Percentiles rank a stretch among this genome's conserved stretches.
phyloP scores from a whole-genome alignment of 208 protist genomes.

The Trypanosoma melophagium region DNA sequence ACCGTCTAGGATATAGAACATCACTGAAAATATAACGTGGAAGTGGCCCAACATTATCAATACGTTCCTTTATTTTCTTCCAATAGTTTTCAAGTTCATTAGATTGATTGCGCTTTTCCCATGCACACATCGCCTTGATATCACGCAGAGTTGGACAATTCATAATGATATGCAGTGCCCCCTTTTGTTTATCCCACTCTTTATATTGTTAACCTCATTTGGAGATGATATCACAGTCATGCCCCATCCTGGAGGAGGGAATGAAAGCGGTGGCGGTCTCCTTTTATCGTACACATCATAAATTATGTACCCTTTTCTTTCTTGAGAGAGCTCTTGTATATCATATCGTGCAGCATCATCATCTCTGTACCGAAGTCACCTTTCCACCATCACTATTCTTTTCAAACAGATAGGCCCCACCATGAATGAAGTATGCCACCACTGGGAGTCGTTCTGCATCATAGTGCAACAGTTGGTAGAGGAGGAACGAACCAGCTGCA shows the following conservation, averaged over 20 bases:
- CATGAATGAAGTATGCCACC: background rate
- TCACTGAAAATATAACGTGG: background rate
- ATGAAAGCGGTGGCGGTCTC: background rate
- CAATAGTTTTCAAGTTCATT: background rate
- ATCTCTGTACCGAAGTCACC: background rate
- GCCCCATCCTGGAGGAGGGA: constrained; percentile 6
- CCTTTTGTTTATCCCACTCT: background rate
- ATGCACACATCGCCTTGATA: constrained; percentile 9
- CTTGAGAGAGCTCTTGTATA: background rate
- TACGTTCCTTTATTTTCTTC: background rate
- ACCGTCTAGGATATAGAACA: too few species aligned
- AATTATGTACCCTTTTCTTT: constrained; percentile 1
- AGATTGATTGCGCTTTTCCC: background rate
- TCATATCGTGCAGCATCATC: too few species aligned
- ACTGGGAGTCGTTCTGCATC: background rate
- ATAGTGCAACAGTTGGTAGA: constrained; percentile 12
- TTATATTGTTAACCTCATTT: constrained; percentile 1
- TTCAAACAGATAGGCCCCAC: background rate
- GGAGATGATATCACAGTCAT: constrained; percentile 8
- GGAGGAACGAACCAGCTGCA: background rate
- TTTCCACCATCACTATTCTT: background rate
- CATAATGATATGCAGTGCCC: background rate
- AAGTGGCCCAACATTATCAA: background rate
- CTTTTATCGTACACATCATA: background rate
- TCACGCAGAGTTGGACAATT: background rate